Base-by-base conservation (phyloP, 2,329 filamentous ascomycete genomes). In the Hortaea werneckii region DNA sequence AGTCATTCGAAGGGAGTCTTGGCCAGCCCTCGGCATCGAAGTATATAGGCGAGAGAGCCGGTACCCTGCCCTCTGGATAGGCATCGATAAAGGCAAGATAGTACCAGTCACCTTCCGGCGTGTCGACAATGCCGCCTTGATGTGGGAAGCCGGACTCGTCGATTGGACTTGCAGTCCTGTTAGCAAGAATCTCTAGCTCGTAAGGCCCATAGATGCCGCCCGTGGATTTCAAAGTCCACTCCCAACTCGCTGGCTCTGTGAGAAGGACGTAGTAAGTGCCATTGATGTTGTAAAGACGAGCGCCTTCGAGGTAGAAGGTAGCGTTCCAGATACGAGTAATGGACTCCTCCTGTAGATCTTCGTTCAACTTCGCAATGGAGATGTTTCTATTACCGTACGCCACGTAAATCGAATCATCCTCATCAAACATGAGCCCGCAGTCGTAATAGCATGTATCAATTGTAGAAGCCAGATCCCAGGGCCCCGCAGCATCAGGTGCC, bases 321-420 rank as follows among this genome's bases (percentile, higher is more conserved):
- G 49, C 61, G 13, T 59, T 61, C 53, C 71, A 74, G 3, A 79
- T 71, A 20, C 20, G 20, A 11, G 30, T 37, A 13, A 63, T 50
- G 47, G 75, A 62, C 0, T 65, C 64, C 38, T 65, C 67, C 8
- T 72, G 68, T 0, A 74, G 59, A 46, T 79, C 72, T 0, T 58
- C 49, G 11, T 68, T 69, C 2, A 81, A 64, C 53, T 77, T 68
- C 1, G 77, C 72, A 1, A 80, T 68, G 6, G 51, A 62, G 43
- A 80, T 68, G 2, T 71, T 64, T 0, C 60, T 68, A 40, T 66
- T 70, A 4, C 75, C 77, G 52, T 77, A 78, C 0, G 69, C 73
- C 0, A 80, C 70, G 43, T 79, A 80, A 67, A 79, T 75, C 1
- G 69, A 74, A 46, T 79, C 77, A 29, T 79, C 69, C 26, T 77